phyloP scores from a whole-genome alignment of 495 filamentous ascomycete species.

The Amphirosellinia nigrospora region DNA sequence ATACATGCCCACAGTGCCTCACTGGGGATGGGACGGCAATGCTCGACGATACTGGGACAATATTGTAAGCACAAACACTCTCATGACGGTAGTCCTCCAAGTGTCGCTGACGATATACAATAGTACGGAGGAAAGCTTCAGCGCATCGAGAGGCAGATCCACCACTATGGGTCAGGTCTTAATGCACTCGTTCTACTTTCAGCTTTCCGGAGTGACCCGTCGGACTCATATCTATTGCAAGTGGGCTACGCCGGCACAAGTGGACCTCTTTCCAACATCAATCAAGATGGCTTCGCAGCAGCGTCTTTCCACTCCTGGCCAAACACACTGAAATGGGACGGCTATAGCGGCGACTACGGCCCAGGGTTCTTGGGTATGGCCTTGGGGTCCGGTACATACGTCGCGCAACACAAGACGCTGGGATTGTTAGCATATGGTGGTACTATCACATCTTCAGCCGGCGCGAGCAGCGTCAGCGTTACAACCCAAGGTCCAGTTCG shows the following conservation, averaged over 20 bases:
- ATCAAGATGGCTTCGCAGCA: conserved; percentile 54
- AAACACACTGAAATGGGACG: conserved; percentile 57
- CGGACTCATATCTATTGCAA: conserved; percentile 49
- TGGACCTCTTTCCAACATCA: conserved; percentile 58
- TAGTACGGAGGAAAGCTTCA: conserved; percentile 53
- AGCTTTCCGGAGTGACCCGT: conserved; percentile 47
- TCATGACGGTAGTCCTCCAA: neutral
- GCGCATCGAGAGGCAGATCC: conserved; percentile 60
- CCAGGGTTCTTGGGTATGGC: conserved; percentile 54
- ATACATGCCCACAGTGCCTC: conserved; percentile 57
- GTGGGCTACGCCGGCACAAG: conserved; percentile 56
- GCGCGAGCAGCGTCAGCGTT: conserved; percentile 31
- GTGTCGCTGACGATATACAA: neutral
- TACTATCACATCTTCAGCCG: conserved; percentile 21
- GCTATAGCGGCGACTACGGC: conserved; percentile 60
- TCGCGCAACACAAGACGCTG: conserved; percentile 44
- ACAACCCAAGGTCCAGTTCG: conserved; percentile 49
- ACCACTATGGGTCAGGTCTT: conserved; percentile 62
- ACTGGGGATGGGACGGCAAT: conserved; percentile 64
- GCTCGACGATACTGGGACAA: conserved; percentile 62
- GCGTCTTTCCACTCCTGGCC: conserved; percentile 60
- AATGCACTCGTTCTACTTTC: conserved; percentile 57
- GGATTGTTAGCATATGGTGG: conserved; percentile 52
- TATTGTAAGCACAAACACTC: conserved; percentile 30
- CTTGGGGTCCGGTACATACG: conserved; percentile 51